Evolutionary conservation across 2,329 filamentous ascomycete genomes (phyloP), one percentile per base, ranked within the genome.

Genomic region (Fusarium paranaense): DNA sequence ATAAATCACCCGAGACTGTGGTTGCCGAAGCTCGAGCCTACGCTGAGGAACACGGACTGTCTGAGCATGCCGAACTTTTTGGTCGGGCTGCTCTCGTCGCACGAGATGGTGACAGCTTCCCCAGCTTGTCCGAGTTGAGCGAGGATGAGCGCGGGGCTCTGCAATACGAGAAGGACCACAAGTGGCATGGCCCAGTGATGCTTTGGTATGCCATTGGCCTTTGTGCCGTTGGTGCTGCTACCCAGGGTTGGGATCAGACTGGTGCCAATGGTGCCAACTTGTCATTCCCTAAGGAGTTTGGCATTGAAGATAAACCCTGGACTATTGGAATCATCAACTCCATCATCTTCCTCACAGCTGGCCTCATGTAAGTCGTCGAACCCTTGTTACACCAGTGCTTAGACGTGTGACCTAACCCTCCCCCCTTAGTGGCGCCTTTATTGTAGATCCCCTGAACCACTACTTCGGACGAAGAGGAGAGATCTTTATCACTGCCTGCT

Each of bases 381-480:
- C 9, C 30, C 35, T 33, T 8, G 22, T 38, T 7, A 13, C 27
- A 1, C 4, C 5, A 5, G 4, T 16, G 22, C 18, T 7, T 40
- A 22, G 30, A 16, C 60, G 20, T 22, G 73, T 75, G 25, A 78
- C 20, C 1, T 1, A 2, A 22, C 14, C 6, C 0, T n/a, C 3
- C 10, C 13, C 16, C 6, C 20, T 1, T 7, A 77, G 75, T 62
- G 76, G 76, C 25, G 76, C 76, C 3, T 78, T 76, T 18, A 78
- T 78, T 25, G 74, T 78, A 22, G 91, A 93, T 70, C 90, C 90
- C 5, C 77, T 89, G 25, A 93, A 93, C 79, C 86, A 90, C 71
- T 88, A 84, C 78, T 89, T 93, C 66, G 92, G 91, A 16, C 89
- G 92, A 70, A 86, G 92, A 14, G 91, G 91, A 40, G 91, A 90